Percentiles rank a stretch among this genome's conserved stretches.
phyloP scores from a whole-genome alignment of 2,329 filamentous ascomycete genomes.

The Colletotrichum sp. region DNA sequence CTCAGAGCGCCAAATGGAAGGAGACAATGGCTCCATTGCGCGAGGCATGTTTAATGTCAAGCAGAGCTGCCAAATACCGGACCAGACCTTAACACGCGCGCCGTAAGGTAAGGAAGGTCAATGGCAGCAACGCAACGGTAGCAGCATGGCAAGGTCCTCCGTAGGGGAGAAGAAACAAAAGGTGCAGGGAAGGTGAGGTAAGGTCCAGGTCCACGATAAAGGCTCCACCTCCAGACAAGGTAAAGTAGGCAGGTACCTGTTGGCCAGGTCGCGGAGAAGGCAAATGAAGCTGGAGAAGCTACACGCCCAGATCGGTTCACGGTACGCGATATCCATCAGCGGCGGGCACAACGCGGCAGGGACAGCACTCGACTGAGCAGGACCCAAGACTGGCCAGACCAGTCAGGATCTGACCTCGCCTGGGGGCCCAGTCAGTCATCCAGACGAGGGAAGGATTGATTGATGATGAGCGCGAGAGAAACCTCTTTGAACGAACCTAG shows the following conservation, averaged over 20 bases:
- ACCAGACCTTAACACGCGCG: neutral
- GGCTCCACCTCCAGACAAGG: neutral
- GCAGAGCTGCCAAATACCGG: neutral
- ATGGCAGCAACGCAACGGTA: neutral
- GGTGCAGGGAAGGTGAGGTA: constrained; percentile 16
- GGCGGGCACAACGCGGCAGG: constrained; percentile 1
- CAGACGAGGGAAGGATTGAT: constrained; percentile 6
- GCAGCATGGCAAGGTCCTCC: neutral
- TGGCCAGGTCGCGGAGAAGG: constrained; percentile 20
- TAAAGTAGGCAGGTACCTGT: constrained; percentile 7
- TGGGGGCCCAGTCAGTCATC: neutral
- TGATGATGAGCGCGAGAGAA: constrained; percentile 3
- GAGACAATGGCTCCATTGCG: neutral
- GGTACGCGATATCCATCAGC: constrained; percentile 3
- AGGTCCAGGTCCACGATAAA: neutral
- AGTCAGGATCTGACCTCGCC: neutral
- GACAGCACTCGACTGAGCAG: neutral
- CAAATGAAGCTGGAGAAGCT: constrained; percentile 20
- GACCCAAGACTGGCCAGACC: neutral
- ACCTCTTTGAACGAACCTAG: neutral
- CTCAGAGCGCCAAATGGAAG: neutral
- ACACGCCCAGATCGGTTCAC: constrained; percentile 11
- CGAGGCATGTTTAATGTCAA: neutral
- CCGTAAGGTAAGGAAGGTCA: neutral
- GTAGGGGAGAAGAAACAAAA: neutral